These are phyloP conservation scores for Hordeum pubiflorum DNA, from an alignment of 202 grass and related monocot genomes.

Conservation along the genomic window DNA sequence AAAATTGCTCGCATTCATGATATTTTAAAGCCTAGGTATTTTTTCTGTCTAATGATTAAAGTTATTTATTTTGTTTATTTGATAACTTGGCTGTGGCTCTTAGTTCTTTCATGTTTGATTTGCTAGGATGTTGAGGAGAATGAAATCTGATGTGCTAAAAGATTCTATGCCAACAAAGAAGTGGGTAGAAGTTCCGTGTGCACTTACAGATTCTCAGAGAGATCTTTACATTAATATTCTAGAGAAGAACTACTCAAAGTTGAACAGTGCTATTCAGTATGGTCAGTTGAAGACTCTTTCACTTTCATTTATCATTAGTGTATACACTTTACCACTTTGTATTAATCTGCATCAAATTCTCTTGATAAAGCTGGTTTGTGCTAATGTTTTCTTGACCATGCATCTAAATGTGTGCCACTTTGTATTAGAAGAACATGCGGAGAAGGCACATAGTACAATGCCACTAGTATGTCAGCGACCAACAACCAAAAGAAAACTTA, in stretches of 20 bases:
- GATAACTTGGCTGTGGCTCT: not conserved
- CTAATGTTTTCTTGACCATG: not conserved
- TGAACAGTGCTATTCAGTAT: constrained; percentile 46
- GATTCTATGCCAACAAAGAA: constrained; percentile 60
- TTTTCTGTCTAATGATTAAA: not conserved
- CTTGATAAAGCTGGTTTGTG: not conserved
- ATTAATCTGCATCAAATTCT: not conserved
- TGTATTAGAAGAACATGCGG: not conserved
- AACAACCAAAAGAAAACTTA: not conserved
- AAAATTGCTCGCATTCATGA: constrained; percentile 56
- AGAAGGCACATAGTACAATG: not conserved
- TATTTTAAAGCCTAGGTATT: constrained; percentile 64
- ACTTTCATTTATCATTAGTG: not conserved
- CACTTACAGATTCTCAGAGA: constrained; percentile 51
- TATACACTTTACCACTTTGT: not conserved
- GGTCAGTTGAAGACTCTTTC: constrained; percentile 24
- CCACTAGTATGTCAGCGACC: not conserved
- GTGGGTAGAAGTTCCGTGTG: constrained; percentile 74
- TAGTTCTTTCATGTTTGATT: constrained; percentile 22
- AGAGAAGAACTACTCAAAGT: constrained; percentile 62
- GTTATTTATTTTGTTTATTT: not conserved
- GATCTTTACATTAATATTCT: constrained; percentile 70
- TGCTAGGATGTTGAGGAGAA: constrained; percentile 57
- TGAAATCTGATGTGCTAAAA: constrained; percentile 55
- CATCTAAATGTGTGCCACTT: not conserved